Base-by-base conservation (phyloP, 345 rosid species). In the Stellera chamaejasme region DNA sequence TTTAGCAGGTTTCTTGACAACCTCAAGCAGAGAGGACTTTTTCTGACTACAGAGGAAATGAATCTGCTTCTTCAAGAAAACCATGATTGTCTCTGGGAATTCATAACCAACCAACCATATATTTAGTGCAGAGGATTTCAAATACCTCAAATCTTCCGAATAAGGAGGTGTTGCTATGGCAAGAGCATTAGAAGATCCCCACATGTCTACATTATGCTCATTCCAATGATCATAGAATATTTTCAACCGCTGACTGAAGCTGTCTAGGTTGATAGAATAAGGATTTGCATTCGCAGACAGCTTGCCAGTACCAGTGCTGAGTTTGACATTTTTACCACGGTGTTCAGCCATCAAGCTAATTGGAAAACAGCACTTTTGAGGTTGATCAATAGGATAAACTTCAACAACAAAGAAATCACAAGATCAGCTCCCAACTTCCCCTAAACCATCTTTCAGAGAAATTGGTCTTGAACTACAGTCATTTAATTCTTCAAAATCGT, bases 31-130 rank as follows among this genome's bases (percentile, higher is more conserved):
- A 7, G 70, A 70, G 9, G 78, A 70, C 64, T 73, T 79, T 19
- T 70, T 76, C 65, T 71, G 77, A 60, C 75, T 76, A 47, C 77
- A 69, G 41, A 79, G 66, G 58, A 79, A 52, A 59, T 79, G 81
- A 10, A 79, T 68, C 54, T 79, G 79, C 56, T 71, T 76, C 71
- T 62, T 76, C 66, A 60, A 32, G 62, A 76, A 79, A 63, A 79
- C 77, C 77, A 79, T 79, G 13, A 76, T 71, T 3, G 84, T 79
- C 60, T 76, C 81, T 0, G 81, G 81, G 47, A 79, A 79, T 68
- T 79, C 84, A 45, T 73, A 73, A 13, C 81, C 81, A 45, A 73
- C 25, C 58, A 79, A 62, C 79, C 84, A 79, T 11, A 71, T 60
- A 27, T 76, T 76, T 58, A 79, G 61, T 0, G 84, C 81, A 0